Conservation (phyloP, 2,329 filamentous ascomycete genomes). For the Pseudogymnoascus sp. region DNA sequence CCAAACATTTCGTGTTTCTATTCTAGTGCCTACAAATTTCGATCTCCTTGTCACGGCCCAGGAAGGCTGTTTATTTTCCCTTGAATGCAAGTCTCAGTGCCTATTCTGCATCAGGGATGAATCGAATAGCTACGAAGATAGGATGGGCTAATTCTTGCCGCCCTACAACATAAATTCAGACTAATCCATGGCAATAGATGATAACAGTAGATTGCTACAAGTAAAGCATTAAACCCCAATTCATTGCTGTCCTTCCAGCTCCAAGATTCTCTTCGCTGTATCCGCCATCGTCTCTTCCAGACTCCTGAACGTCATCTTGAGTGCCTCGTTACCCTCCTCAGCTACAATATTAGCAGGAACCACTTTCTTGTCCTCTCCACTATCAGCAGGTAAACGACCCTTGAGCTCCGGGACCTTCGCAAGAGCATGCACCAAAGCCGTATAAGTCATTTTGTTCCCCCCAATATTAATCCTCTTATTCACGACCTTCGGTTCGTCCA, state of each 20-base stretch:
- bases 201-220: not conserved
- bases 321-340: conserved; percentile 13
- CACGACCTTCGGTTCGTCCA: conserved; percentile 19
- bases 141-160: too few species aligned
- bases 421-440: conserved; percentile 21
- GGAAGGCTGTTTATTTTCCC: too few species aligned
- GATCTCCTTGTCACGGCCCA: too few species aligned
- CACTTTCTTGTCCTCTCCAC: conserved; percentile 19
- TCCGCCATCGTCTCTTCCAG: conserved; percentile 18
- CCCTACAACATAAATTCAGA: too few species aligned
- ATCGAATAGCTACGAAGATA: too few species aligned
- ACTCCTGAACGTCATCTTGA: conserved; percentile 14
- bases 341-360: conserved; percentile 14
- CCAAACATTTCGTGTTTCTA: too few species aligned
- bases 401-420: conserved; percentile 21
- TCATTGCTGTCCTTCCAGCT: conserved; percentile 14
- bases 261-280: conserved; percentile 16
- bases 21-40: too few species aligned
- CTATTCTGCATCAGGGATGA: too few species aligned
- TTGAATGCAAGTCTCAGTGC: too few species aligned
- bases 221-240: not conserved
- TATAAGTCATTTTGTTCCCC: conserved; percentile 13
- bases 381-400: conserved; percentile 23
- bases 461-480: conserved; percentile 18
- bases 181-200: not conserved